Evolutionary conservation across 2,329 filamentous ascomycete genomes (phyloP), one percentile per base, ranked within the genome.

Genomic region (Colletotrichum sp.): DNA sequence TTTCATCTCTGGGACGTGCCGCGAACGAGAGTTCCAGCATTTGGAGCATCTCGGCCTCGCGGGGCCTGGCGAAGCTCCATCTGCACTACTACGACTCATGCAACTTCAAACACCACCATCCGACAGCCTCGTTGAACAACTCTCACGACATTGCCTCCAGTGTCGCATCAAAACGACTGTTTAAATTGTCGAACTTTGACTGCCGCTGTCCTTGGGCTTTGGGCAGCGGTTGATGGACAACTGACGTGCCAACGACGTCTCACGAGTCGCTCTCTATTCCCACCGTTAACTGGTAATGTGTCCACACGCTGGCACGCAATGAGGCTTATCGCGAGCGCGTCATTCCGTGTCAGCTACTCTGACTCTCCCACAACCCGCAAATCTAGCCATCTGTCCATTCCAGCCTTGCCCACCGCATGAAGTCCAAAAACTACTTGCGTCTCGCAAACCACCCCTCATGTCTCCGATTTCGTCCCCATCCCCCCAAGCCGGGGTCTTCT

Each of bases 341-440:
- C 65, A 43, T 43, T 26, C 43, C 30, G 65, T 57, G 52, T 60
- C 66, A 68, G 52, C 21, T 34, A 57, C 30, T 21, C 52, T 68
- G 30, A 68, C 66, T 68, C 52, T 38, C 52, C 66, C 18, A 58
- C n/a, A 30, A 24, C 43, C 21, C 63, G 48, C 60, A 21, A 66
- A 72, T 61, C 30, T 60, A 38, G 69, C 48, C 65, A 72, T 67
- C 38, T 71, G 55, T 76, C 65, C 66, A 67, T 76, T 76, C 71
- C 74, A 74, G 74, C 74, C 74, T 76, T 43, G 74, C 61, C 65
- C 34, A 63, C 60, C 65, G 71, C 74, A 76, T 75, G 74, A 63
- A 75, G 74, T 76, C 60, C 57, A 72, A 61, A 60, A 61, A 67
- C 57, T 26, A 48, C 65, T 74, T 15, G 48, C 70, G 71, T 76